These are phyloP conservation scores for Schizophyllum amplum DNA, from an alignment of 1,284 basidiomycete species.

Conservation along the genomic window DNA sequence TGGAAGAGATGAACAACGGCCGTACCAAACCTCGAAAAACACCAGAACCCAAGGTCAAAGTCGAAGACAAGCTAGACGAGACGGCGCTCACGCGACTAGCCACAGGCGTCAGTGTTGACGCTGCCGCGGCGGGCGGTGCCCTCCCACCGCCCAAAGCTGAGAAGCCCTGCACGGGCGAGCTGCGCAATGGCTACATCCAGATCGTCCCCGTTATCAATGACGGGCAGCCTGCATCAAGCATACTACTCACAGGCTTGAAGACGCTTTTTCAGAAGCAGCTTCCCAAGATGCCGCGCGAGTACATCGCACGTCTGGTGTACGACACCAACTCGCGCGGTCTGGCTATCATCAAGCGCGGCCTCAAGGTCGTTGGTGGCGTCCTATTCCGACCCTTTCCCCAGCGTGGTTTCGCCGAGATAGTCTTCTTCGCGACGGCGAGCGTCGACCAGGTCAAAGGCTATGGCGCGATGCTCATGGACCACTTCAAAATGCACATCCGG, in stretches of 20 bases:
- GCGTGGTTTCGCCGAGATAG: slow-evolving; percentile 95
- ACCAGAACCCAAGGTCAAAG: slow-evolving; percentile 52
- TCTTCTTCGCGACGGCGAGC: slow-evolving; percentile 96
- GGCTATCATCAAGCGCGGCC: slow-evolving; percentile 93
- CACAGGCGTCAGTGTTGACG: slow-evolving; percentile 75
- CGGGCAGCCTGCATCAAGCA: slow-evolving; percentile 63
- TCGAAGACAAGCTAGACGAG: slow-evolving; percentile 75
- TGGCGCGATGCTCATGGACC: slow-evolving; percentile 98
- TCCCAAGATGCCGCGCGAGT: slow-evolving; percentile 98
- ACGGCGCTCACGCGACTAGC: slow-evolving; percentile 63
- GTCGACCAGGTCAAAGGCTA: slow-evolving; percentile 99
- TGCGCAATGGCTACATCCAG: slow-evolving; percentile 78
- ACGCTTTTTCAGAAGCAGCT: slow-evolving; percentile 97
- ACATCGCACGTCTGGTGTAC: slow-evolving; percentile 93
- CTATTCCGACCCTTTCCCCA: slow-evolving; percentile 96
- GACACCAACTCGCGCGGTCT: slow-evolving; percentile 88
- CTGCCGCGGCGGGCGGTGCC: slow-evolving; percentile 31
- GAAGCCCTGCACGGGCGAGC: slow-evolving; percentile 78
- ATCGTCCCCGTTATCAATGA: slow-evolving; percentile 87
- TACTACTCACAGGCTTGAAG: slow-evolving; percentile 91
- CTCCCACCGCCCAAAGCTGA: slow-evolving; percentile 51
- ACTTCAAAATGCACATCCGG: slow-evolving; percentile 92
- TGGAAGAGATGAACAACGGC: slow-evolving; percentile 36
- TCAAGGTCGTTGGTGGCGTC: slow-evolving; percentile 96
- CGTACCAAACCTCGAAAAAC: slow-evolving; percentile 22